Conservation (phyloP, 2,329 filamentous ascomycete genomes). For the Hypoxylon sp. region DNA sequence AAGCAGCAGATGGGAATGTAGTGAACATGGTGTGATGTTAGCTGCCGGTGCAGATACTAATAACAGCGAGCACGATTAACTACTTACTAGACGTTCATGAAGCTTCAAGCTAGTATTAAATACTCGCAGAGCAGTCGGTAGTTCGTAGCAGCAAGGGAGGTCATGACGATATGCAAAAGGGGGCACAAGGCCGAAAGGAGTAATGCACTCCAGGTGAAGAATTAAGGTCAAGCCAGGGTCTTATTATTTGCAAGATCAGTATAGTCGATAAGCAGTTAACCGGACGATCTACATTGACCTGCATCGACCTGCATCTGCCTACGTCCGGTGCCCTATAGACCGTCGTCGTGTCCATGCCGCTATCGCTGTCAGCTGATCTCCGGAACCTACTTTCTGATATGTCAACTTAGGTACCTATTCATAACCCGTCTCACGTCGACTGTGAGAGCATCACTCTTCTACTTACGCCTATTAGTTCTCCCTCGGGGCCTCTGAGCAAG, state of each 20-base stretch:
- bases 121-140: neutral
- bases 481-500: neutral
- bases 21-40: conserved; percentile 12
- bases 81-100: neutral
- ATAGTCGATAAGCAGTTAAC: neutral
- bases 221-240: neutral
- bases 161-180: neutral
- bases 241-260: neutral
- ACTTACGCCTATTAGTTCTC: neutral
- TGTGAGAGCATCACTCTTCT: neutral
- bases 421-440: neutral
- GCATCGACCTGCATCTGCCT: no score
- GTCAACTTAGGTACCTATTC: neutral
- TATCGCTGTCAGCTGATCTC: neutral
- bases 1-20: conserved; percentile 4
- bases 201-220: neutral
- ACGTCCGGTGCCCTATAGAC: neutral
- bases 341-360: neutral
- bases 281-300: neutral
- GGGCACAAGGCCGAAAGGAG: neutral
- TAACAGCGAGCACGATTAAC: neutral
- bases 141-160: neutral
- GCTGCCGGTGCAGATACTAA: neutral
- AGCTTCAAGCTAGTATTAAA: neutral
- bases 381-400: neutral